Conservation (phyloP, 1,284 basidiomycete genomes). For the Cystobasidium slooffiae region DNA sequence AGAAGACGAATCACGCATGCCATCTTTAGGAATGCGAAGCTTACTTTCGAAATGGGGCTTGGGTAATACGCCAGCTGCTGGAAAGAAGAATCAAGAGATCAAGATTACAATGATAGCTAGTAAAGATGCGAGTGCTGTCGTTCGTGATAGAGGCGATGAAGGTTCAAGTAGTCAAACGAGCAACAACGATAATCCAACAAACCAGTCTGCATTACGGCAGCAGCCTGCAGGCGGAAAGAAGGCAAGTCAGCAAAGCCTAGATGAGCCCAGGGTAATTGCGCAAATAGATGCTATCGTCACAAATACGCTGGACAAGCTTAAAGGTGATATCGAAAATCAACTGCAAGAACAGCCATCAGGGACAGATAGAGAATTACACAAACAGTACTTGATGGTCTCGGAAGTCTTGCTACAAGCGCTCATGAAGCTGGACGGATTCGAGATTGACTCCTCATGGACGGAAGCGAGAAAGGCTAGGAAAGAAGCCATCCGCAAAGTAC, state of each 20-base stretch:
- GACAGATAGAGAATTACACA: conserved; percentile 73
- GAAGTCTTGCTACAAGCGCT: conserved; percentile 70
- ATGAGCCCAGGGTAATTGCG: conserved; percentile 28
- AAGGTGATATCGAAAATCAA: conserved; percentile 17
- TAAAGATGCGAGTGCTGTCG: conserved; percentile 35
- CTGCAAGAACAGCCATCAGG: conserved; percentile 73
- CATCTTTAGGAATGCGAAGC: conserved; percentile 21
- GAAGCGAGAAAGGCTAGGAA: conserved; percentile 73
- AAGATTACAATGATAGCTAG: conserved; percentile 44
- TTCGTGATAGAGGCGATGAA: conserved; percentile 29
- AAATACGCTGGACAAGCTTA: conserved; percentile 28
- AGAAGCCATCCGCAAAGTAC: conserved; percentile 71
- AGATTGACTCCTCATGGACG: conserved; percentile 69
- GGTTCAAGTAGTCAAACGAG: background rate
- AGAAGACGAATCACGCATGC: conserved; percentile 20
- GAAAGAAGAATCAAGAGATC: conserved; percentile 26
- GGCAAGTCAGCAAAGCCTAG: conserved; percentile 6
- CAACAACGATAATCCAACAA: background rate
- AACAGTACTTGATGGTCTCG: conserved; percentile 65
- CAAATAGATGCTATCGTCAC: conserved; percentile 39
- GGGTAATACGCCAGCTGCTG: conserved; percentile 26
- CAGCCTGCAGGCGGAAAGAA: background rate
- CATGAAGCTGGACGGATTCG: conserved; percentile 73
- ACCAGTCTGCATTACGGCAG: background rate
- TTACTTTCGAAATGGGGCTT: conserved; percentile 40